These are phyloP conservation scores for Dothiorella sarmentorum DNA, from an alignment of 2,329 filamentous ascomycete species.

Conservation along the genomic window DNA sequence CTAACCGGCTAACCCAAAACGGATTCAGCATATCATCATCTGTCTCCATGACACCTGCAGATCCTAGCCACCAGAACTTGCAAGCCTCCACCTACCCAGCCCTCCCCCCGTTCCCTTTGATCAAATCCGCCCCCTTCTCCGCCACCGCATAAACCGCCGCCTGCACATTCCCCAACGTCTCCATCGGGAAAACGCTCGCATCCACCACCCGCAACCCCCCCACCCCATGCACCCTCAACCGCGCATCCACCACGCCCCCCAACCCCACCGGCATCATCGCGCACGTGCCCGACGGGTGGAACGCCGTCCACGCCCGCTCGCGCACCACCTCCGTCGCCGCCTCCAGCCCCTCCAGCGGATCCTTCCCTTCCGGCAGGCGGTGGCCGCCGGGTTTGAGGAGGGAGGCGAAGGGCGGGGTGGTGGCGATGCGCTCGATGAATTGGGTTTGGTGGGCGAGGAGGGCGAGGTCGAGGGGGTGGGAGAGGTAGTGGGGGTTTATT, in stretches of 20 bases:
- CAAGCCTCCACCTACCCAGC: too few species aligned
- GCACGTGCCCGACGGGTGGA: conserved; percentile 1
- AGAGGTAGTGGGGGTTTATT: conserved; percentile 40
- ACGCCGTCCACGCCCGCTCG: neutral
- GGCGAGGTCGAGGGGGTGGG: conserved; percentile 40
- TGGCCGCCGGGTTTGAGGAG: conserved; percentile 32
- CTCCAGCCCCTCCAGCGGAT: neutral
- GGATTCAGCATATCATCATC: too few species aligned
- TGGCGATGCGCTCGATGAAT: conserved; percentile 33
- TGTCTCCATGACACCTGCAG: too few species aligned
- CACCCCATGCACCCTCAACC: conserved; percentile 28
- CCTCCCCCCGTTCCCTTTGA: conserved; percentile 23
- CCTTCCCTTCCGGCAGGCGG: conserved; percentile 20
- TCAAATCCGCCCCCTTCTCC: conserved; percentile 28
- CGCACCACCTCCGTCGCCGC: neutral
- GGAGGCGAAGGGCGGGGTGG: conserved; percentile 30
- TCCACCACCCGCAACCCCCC: conserved; percentile 19
- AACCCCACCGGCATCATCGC: conserved; percentile 5
- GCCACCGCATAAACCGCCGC: conserved; percentile 14
- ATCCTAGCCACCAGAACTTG: too few species aligned
- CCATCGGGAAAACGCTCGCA: conserved; percentile 19
- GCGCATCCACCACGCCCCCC: conserved; percentile 30
- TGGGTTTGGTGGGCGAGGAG: conserved; percentile 35
- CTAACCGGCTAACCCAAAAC: too few species aligned
- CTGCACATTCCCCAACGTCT: conserved; percentile 11